These are phyloP conservation scores for Leccinum fibrillosum DNA, from an alignment of 768 basidiomycete species.

Conservation along the genomic window DNA sequence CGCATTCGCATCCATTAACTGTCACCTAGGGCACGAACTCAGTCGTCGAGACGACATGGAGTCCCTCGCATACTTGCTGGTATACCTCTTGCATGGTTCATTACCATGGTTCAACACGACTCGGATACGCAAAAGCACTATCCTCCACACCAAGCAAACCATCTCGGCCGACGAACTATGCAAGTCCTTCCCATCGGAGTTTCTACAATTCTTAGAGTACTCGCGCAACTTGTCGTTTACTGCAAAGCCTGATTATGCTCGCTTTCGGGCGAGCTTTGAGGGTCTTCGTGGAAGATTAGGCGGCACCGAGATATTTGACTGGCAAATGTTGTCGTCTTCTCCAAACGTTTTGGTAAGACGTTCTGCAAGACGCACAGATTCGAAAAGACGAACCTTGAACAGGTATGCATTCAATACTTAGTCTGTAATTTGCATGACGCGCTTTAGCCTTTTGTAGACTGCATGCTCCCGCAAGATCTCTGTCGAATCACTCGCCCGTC, in stretches of 20 bases:
- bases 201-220: background rate
- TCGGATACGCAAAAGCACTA: background rate
- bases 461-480: background rate
- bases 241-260: background rate
- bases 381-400: background rate
- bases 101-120: background rate
- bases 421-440: background rate
- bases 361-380: background rate
- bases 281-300: too few relatives aligned
- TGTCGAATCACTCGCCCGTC: too few relatives aligned
- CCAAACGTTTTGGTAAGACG: background rate
- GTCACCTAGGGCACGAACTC: background rate
- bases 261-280: background rate
- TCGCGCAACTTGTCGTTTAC: background rate
- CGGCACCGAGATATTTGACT: background rate
- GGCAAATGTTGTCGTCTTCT: background rate
- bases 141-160: background rate
- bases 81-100: background rate
- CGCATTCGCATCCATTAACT: background rate
- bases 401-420: background rate
- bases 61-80: background rate
- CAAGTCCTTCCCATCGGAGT: background rate
- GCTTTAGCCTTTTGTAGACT: too few relatives aligned
- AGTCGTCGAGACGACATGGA: background rate
- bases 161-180: background rate